Evolutionary conservation across 257 asterid genomes (phyloP), one percentile per base, ranked within the genome.

Genomic region (Linaria vulgaris): DNA sequence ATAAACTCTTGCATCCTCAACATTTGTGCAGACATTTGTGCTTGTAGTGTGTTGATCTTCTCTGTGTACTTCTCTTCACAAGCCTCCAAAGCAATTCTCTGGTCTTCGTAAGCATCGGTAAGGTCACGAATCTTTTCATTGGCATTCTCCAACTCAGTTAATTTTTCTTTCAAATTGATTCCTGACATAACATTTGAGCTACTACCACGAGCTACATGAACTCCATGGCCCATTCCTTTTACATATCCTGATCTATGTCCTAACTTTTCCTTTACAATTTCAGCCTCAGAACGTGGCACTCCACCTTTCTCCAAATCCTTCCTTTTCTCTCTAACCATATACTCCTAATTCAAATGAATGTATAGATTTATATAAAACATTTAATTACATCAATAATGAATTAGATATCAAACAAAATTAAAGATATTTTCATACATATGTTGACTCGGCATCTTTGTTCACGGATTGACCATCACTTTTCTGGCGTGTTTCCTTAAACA

Each of bases 221-320:
- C 51, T 45, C 15, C 51, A 45, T 45, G 51, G 19, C 51, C 51
- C 51, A 45, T 45, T 6, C 51, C 51, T 45, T 45, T 45, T 15
- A 45, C 17, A 5, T 45, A 45, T 6, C 51, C 51, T 4, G 51
- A 45, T 13, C n/a, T 45, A 12, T 17, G 51, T 0, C 51, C 51
- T n/a, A 45, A 13, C 17, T 8, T 0, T 1, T n/a, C 12, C 4
- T 12, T 4, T 17, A 45, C 51, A 45, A 45, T 12, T 30, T 8
- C 51, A 45, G 1, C 17, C 15, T 45, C 15, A 0, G 15, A 45
- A 45, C 12, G 51, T 45, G 51, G 15, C 14, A 11, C 51, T 45
- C 17, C 15, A 45, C 14, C 51, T 45, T 45, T 7, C 1, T 12
- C 4, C 4, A 45, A 1, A 6, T 5, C 15, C 1, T 45, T 30